Base-by-base conservation (phyloP, 306 rosid species). In the Ammopiptanthus mongolicus region DNA sequence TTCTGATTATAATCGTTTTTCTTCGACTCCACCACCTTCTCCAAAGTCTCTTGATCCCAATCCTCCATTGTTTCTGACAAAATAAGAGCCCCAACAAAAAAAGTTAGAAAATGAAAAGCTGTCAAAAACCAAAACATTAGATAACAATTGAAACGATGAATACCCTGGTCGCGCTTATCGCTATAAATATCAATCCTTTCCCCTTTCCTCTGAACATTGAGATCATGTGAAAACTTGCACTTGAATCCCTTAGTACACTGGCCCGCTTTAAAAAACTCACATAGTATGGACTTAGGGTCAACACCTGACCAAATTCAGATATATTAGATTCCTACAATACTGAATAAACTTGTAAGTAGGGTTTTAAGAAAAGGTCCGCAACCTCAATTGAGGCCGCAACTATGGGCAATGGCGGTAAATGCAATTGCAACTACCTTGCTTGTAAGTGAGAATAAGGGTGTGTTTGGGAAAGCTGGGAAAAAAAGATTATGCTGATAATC, bases 121-220 rank as follows among this genome's bases (percentile, higher is more conserved):
- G 8, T 51, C 60, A 34, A 53, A 63, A 37, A 55, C 51, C 65
- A 67, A 80, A 65, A 53, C 52, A 65, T 63, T 1, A 34, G 6
- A n/a, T 5, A 60, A 63, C 9, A 46, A 6, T 37, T 1, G 14
- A 51, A 11, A 51, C 2, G 11, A 51, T 68, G 72, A 62, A 78
- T 84, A 90, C 97, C 99, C 37, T 87, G 63, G 12, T 96, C 97
- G 0, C 97, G 96, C 90, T 80, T 86, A 65, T 96, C 99, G 12
- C 98, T 92, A 76, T 90, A 96, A 51, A 96, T 87, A 60, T 92
- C 99, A 64, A 95, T 95, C 96, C 92, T 96, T 64, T 90, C 99
- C 69, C 99, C 99, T 89, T 96, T 96, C 89, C 99, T 90, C 90
- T 92, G 97, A 21, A 92, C 87, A 86, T 96, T 96, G 87, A 96